Conservation (phyloP, 225 moss, liverwort and hornwort genomes). For the Straminergon stramineum region DNA sequence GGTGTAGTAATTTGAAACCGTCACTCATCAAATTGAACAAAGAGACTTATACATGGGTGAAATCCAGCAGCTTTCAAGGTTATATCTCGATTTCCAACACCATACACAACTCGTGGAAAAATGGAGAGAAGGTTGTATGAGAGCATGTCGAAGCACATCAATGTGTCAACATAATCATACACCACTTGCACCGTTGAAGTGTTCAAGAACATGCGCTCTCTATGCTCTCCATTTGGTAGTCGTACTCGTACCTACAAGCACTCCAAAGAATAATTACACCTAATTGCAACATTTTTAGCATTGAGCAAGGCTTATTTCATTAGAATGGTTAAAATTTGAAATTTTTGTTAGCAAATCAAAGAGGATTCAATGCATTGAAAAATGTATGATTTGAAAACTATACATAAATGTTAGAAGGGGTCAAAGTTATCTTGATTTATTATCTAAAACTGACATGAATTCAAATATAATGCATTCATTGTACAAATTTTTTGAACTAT, state of each 20-base stretch:
- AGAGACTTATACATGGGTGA: conserved; percentile 53
- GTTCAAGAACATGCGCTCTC: conserved; percentile 53
- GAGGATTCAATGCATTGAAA: not conserved
- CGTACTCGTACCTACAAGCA: conserved; percentile 51
- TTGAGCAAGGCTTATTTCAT: too few species aligned
- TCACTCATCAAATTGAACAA: conserved; percentile 56
- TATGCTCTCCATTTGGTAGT: conserved; percentile 66
- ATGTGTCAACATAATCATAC: conserved; percentile 73
- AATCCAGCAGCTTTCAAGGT: conserved; percentile 63
- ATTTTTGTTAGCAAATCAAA: not conserved
- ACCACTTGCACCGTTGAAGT: conserved; percentile 45
- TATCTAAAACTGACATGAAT: not conserved
- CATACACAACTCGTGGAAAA: conserved; percentile 66
- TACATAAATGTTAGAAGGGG: too few species aligned
- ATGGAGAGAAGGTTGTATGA: conserved; percentile 62
- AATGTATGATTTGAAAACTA: not conserved
- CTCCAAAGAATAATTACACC: not conserved
- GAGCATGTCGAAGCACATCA: conserved; percentile 52
- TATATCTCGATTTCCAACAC: conserved; percentile 19
- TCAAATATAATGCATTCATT: not conserved
- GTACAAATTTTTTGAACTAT: not conserved
- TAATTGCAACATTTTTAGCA: not conserved
- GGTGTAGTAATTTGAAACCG: not conserved
- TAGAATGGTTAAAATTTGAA: not conserved
- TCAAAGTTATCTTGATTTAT: not conserved